These are phyloP conservation scores for Trypanosoma grayi DNA, from an alignment of 208 protist genomes.

Conservation along the genomic window DNA sequence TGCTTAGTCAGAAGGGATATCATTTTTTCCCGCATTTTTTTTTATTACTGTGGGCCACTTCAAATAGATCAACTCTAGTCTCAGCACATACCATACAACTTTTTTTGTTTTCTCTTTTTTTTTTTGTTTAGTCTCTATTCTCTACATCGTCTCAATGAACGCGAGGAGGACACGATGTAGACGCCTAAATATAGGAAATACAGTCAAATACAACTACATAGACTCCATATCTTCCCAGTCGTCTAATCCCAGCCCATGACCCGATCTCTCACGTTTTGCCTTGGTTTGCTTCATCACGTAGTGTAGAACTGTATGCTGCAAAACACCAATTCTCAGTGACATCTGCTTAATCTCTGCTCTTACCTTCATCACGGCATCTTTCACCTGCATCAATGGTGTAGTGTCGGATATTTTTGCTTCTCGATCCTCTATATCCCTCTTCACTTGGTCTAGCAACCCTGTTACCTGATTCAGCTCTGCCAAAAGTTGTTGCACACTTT, in stretches of 20 bases:
- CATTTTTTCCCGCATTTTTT: no score
- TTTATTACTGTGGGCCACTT: no score
- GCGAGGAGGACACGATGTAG: constrained; percentile 1
- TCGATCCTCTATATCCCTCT: constrained; percentile 82
- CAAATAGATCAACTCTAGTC: no score
- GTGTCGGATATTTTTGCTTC: constrained; percentile 88
- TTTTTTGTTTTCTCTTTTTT: constrained; percentile 4
- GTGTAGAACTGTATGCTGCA: constrained; percentile 88
- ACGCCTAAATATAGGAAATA: constrained; percentile 19
- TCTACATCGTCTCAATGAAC: not conserved
- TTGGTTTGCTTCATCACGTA: constrained; percentile 82
- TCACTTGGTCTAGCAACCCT: constrained; percentile 81
- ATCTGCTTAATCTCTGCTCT: constrained; percentile 88
- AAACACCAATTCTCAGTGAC: constrained; percentile 84
- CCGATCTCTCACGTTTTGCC: constrained; percentile 49
- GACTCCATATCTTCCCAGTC: constrained; percentile 24
- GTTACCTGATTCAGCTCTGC: constrained; percentile 87
- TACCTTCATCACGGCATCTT: constrained; percentile 84
- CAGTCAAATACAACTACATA: constrained; percentile 12
- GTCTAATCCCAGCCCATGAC: constrained; percentile 11
- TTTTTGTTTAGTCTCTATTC: constrained; percentile 15
- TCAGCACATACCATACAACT: no score
- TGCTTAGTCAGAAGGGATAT: no score
- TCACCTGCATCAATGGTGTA: constrained; percentile 87
- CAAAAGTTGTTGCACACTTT: constrained; percentile 86